Evolutionary conservation across 2,329 filamentous ascomycete genomes (phyloP), one percentile per base, ranked within the genome.

Genomic region (Didymella glomerata): DNA sequence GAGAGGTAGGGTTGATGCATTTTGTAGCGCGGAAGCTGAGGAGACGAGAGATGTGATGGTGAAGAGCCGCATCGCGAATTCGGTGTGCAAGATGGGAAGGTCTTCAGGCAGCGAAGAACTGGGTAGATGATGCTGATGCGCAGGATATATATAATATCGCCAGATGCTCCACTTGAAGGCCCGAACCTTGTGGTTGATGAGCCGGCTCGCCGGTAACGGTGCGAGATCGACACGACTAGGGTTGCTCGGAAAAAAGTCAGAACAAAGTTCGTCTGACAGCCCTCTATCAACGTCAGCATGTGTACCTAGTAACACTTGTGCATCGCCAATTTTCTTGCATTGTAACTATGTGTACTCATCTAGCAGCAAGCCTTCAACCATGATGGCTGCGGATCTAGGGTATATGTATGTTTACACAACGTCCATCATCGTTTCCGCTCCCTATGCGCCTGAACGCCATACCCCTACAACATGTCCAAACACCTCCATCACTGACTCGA

Each of bases 321-420:
- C 34, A 22, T 20, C 24, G 36, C 10, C 8, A 2, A 20, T 22
- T 38, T 45, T 22, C 18, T 38, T 24, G n/a, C 41, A 50, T 50
- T 49, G 46, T 32, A 11, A 22, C n/a, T 16, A 28, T 48, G 27
- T 38, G 50, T 13, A 41, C 40, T 40, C 27, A 4, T 48, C 49
- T 49, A 48, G 30, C 27, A 48, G 48, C 34, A 28, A 16, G 34
- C 44, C 18, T 13, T 32, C 30, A 28, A 34, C 28, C 44, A 32
- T 47, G 32, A 51, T 18, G 41, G 44, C 49, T 52, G 25, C 47
- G 16, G 55, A 45, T 54, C 54, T 48, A 54, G 54, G 48, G 48
- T 59, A 59, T 53, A 46, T 16, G 30, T 22, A 4, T 46, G 49
- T 32, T 47, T 27, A 50, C 54, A 44, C 14, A 41, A 27, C 24